phyloP scores from a whole-genome alignment of 305 asterid species.

The Fraxinus ornus region DNA sequence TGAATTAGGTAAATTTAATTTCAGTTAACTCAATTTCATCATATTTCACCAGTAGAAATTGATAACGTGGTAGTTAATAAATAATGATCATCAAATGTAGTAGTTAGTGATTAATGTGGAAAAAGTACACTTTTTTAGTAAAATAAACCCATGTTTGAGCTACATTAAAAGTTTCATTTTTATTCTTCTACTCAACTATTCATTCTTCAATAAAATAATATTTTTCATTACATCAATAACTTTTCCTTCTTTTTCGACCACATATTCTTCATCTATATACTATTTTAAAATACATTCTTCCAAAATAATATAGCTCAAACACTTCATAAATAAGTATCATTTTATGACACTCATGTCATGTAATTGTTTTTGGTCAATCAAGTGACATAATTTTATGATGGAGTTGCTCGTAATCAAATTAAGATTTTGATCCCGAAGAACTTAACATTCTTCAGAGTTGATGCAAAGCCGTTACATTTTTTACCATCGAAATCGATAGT shows the following conservation, averaged over 20 bases:
- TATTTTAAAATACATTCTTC: too few species aligned
- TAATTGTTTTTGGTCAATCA: not conserved
- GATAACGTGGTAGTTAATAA: not conserved
- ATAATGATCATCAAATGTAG: not conserved
- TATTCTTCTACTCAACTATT: too few species aligned
- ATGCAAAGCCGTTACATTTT: not conserved
- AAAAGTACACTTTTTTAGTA: not conserved
- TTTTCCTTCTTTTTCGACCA: too few species aligned
- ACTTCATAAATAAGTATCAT: not conserved
- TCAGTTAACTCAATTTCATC: not conserved
- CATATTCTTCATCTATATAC: too few species aligned
- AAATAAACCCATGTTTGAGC: not conserved
- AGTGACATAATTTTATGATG: not conserved
- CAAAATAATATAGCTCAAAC: too few species aligned
- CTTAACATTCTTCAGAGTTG: not conserved
- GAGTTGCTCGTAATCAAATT: not conserved
- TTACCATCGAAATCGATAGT: not conserved
- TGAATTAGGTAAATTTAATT: not conserved
- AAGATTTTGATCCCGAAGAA: not conserved
- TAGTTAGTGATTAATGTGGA: not conserved
- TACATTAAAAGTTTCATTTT: too few species aligned
- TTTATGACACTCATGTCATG: not conserved
- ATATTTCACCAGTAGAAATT: not conserved
- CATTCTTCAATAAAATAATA: too few species aligned
- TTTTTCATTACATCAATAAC: too few species aligned